Base-by-base conservation (phyloP, 2,329 filamentous ascomycete species). In the Ophiosphaerella korrae region DNA sequence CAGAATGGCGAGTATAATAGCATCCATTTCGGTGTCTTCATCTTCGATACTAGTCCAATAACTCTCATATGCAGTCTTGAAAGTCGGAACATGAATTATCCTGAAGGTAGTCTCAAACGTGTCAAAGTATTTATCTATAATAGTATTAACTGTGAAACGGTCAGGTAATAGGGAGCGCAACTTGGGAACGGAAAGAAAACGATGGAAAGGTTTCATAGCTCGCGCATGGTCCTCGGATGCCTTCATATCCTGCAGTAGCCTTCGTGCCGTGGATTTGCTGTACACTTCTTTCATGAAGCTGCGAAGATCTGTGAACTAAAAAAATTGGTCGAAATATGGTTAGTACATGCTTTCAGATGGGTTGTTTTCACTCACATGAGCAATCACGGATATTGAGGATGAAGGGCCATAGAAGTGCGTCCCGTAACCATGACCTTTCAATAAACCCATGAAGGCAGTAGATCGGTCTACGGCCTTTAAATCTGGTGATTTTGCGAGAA, bases 31-130 rank as follows among this genome's bases (percentile, higher is more conserved):
- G 11, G 56, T 37, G 9, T 61, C 38, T 2, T 31, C 23, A 35
- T 24, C 39, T 8, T 31, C n/a, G 1, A 72, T 63, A 12, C 70
- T 53, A 5, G 70, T 60, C 80, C 80, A 83, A 50, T 77, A 79
- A 1, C 36, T 63, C 7, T 70, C 50, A 52, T 82, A 84, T 3
- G 80, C 75, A 3, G 61, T 46, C 70, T 73, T 74, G 54, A 84
- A 85, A 0, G 73, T 76, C 0, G 80, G 80, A 2, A 69, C 55
- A 50, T 84, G 81, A 0, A 84, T 58, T 37, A 84, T 77, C 2
- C 80, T 77, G 41, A 81, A 76, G 0, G 74, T 74, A 1, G 74
- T 75, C 53, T 82, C 82, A 38, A 81, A 82, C 1, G 71, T 78
- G 1, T 66, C 63, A 32, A 83, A 73, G 57, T 84, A 84, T 1